phyloP scores from a whole-genome alignment of 192 early-diverging fungal species.

The Coemansia guatemalensis region DNA sequence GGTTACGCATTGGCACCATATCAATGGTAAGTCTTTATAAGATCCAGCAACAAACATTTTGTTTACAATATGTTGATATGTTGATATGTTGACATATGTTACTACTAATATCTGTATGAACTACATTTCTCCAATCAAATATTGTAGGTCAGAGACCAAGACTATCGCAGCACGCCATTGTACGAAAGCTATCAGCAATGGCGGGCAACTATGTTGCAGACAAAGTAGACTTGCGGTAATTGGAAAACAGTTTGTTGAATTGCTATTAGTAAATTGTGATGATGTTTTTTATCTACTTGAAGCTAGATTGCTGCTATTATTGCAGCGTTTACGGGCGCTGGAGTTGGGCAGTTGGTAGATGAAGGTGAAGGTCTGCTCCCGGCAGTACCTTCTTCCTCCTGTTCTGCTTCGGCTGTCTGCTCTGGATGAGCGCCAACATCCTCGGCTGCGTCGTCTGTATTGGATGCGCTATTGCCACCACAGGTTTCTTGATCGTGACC shows the following conservation, averaged over 20 bases:
- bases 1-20: slow-evolving; percentile 42
- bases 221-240: not conserved
- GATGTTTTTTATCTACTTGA: not conserved
- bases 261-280: not conserved
- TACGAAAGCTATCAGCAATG: not conserved
- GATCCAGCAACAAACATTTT: slow-evolving; percentile 15
- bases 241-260: not conserved
- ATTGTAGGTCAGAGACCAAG: not conserved
- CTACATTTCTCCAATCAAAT: not conserved
- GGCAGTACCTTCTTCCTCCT: not conserved
- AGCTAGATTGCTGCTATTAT: not conserved
- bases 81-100: not conserved
- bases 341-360: not conserved
- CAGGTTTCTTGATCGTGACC: not conserved
- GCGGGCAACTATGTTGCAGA: not conserved
- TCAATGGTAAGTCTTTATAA: slow-evolving; percentile 28
- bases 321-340: not conserved
- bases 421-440: not conserved
- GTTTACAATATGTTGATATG: not conserved
- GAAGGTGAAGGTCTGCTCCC: not conserved
- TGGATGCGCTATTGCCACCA: not conserved
- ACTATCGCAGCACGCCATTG: not conserved
- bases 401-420: not conserved
- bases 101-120: not conserved
- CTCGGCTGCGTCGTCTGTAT: not conserved